These are phyloP conservation scores for Chamaecrista fasciculata DNA, from an alignment of 306 rosid genomes.

Conservation along the genomic window DNA sequence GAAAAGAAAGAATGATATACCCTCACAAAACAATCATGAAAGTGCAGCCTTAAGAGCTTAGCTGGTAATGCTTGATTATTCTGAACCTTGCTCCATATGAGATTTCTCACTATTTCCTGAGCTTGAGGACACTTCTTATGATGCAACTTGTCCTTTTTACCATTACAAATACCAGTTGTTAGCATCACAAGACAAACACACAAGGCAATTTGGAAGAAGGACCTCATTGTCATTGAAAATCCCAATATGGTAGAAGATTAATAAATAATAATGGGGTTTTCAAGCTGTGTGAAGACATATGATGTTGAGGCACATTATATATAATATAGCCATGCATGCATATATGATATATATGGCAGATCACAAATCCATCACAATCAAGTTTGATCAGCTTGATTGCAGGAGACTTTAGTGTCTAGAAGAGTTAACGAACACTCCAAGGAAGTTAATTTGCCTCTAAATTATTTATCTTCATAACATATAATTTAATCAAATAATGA, in stretches of 20 bases:
- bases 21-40: slow-evolving; percentile 6
- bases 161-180: not conserved
- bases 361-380: too few species aligned
- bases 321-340: too few species aligned
- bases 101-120: not conserved
- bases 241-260: too few species aligned
- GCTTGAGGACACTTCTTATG: not conserved
- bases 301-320: not conserved
- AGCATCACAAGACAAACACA: not conserved
- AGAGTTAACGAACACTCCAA: too few species aligned
- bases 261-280: too few species aligned
- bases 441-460: too few species aligned
- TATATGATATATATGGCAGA: not conserved
- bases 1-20: not conserved
- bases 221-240: not conserved
- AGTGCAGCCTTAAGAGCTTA: not conserved
- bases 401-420: too few species aligned
- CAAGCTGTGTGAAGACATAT: not conserved
- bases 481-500: not conserved
- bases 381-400: not conserved
- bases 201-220: not conserved
- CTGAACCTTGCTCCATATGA: not conserved
- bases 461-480: too few species aligned
- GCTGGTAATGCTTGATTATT: not conserved
- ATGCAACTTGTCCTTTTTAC: not conserved